Percentiles rank a stretch among this genome's conserved stretches.
Conservation (phyloP, 306 rosid genomes). For the Pyrus betulifolia region DNA sequence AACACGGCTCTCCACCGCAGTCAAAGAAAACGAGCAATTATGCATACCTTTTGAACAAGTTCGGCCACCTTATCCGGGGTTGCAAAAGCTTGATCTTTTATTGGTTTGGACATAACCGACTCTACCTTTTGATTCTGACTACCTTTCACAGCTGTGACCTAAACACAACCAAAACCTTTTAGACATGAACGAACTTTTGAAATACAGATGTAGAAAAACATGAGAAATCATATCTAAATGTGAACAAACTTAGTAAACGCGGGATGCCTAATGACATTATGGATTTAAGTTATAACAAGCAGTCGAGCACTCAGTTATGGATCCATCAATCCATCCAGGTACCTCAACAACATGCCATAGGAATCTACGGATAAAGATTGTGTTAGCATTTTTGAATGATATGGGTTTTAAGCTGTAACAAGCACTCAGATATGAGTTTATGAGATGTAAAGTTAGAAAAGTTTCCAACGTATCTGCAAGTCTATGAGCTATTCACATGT, state of each 20-base stretch:
- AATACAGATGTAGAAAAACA: not conserved
- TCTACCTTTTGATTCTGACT: slow-evolving; percentile 68
- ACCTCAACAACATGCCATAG: not conserved
- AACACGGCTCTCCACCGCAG: not conserved
- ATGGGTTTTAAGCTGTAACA: not conserved
- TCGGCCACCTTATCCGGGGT: slow-evolving; percentile 93
- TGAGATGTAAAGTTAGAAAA: not conserved
- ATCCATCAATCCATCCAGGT: not conserved
- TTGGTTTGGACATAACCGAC: slow-evolving; percentile 68
- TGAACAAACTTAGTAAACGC: not conserved
- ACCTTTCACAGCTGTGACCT: slow-evolving; percentile 96
- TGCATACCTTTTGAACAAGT: slow-evolving; percentile 75
- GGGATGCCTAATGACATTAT: not conserved
- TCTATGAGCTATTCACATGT: not conserved
- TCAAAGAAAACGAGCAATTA: not conserved
- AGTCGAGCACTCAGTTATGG: not conserved
- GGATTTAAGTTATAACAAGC: not conserved
- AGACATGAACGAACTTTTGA: not conserved
- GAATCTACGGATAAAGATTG: not conserved
- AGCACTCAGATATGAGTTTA: not conserved
- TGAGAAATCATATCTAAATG: not conserved
- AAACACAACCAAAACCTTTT: slow-evolving; percentile 4
- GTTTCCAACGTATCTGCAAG: not conserved
- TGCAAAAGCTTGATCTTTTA: slow-evolving; percentile 91
- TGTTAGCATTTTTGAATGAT: not conserved